Percentiles rank a stretch among this genome's conserved stretches.
Evolutionary conservation across 2,329 filamentous ascomycete species (phyloP).

Genomic region (Nectriaceae sp.): DNA sequence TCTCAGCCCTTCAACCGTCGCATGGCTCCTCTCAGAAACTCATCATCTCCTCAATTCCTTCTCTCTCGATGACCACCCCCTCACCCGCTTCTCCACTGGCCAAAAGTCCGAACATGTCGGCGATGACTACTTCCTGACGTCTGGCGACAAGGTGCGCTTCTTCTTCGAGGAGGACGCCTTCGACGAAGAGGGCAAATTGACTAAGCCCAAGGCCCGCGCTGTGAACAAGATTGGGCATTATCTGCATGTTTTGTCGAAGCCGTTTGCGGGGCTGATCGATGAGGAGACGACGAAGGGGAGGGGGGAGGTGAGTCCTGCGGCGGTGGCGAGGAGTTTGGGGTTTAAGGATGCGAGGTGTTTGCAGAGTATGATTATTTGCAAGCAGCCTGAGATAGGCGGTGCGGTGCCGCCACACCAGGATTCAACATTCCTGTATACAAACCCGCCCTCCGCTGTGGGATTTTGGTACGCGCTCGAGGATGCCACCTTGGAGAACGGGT

Average conservation of each 20-base stretch:
- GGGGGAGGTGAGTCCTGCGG: slow-evolving; percentile 47
- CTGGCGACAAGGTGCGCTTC: slow-evolving; percentile 90
- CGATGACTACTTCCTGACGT: slow-evolving; percentile 90
- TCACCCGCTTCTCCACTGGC: slow-evolving; percentile 92
- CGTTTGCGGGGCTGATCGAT: slow-evolving; percentile 63
- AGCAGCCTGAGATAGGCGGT: slow-evolving; percentile 94
- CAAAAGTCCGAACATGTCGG: slow-evolving; percentile 76
- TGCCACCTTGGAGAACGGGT: slow-evolving; percentile 82
- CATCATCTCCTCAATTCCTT: slow-evolving; percentile 73
- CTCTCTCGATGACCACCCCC: slow-evolving; percentile 79
- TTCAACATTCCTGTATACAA: slow-evolving; percentile 87
- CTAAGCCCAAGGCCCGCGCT: slow-evolving; percentile 77
- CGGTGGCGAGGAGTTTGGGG: slow-evolving; percentile 70
- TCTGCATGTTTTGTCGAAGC: slow-evolving; percentile 68
- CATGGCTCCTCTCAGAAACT: slow-evolving; percentile 73
- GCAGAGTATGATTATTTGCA: slow-evolving; percentile 98
- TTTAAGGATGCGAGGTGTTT: slow-evolving; percentile 76
- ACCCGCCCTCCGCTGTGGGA: slow-evolving; percentile 84
- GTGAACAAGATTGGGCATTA: slow-evolving; percentile 90
- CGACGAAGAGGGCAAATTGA: slow-evolving; percentile 61
- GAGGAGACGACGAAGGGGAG: slow-evolving; percentile 40
- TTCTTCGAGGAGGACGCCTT: slow-evolving; percentile 98
- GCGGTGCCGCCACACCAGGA: slow-evolving; percentile 92
- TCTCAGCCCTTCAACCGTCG: slow-evolving; percentile 65
- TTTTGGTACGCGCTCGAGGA: slow-evolving; percentile 99